phyloP scores from a whole-genome alignment of 2,329 filamentous ascomycete species.

The Graphilbum sp. region DNA sequence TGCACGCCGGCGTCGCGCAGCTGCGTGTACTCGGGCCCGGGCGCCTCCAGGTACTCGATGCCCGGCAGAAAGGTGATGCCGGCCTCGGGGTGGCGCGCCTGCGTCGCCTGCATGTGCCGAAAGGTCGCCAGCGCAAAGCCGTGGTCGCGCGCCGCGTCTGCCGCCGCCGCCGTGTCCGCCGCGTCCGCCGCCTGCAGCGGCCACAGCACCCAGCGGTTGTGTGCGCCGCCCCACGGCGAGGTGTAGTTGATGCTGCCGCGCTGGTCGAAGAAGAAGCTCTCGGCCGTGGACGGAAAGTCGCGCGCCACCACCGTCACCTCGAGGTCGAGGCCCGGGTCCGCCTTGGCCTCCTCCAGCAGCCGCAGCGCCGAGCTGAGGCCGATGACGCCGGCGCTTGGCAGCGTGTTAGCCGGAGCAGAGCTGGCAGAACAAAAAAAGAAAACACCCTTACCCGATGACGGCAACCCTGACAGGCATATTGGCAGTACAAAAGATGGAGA shows the following conservation, averaged over 20 bases:
- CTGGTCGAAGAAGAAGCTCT: conserved; percentile 21
- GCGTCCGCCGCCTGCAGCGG: conserved; percentile 1
- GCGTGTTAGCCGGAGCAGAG: not conserved
- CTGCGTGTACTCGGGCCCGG: conserved; percentile 20
- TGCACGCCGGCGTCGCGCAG: conserved; percentile 14
- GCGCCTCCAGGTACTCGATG: conserved; percentile 34
- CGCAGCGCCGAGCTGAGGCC: conserved; percentile 32
- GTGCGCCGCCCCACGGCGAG: conserved; percentile 40
- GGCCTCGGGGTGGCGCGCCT: conserved; percentile 17
- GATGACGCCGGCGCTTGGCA: conserved; percentile 35
- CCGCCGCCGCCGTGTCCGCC: conserved; percentile 5
- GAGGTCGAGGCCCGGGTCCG: conserved; percentile 15
- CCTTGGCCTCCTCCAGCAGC: conserved; percentile 18
- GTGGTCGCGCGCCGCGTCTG: conserved; percentile 22
- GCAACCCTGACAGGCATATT: conserved; percentile 1
- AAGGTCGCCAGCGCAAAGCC: conserved; percentile 25
- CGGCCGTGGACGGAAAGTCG: conserved; percentile 30
- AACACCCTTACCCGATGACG: conserved; percentile 6
- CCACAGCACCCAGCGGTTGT: conserved; percentile 34
- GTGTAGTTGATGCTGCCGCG: conserved; percentile 31
- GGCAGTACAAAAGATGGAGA: not conserved
- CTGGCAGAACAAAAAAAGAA: not conserved
- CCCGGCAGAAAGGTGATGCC: conserved; percentile 33
- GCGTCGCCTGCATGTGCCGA: conserved; percentile 21
- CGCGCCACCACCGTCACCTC: conserved; percentile 26